Base-by-base conservation (phyloP, 164 flowering plant species). In the Malania oleifera region DNA sequence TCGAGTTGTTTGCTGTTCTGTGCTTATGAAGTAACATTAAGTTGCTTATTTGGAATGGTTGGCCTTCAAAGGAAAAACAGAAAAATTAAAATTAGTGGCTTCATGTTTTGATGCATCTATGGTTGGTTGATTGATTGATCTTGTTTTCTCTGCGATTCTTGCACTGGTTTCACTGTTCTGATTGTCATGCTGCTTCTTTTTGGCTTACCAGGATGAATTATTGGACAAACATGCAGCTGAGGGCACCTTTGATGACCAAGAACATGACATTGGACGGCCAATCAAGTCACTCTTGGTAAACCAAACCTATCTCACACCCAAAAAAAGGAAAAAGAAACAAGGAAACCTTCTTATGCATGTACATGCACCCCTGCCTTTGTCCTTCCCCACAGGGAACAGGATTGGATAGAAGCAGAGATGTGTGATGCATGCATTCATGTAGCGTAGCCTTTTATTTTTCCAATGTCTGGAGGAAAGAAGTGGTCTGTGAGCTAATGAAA, bases 161-260 rank as follows among this genome's bases (percentile, higher is more conserved):
- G 15, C 3, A 7, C 11, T 9, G 18, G 7, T 39, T 34, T 28
- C 22, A 13, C 38, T 26, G 26, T 52, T 50, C 28, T 64, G 63
- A 62, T 45, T 58, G 40, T 54, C 13, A 46, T 61, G 54, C 14
- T 59, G 19, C 34, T n/a, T 40, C 25, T 22, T 50, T 60, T n/a
- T 58, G 40, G 24, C 3, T n/a, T 28, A 9, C 15, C 50, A 80
- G 85, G 85, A 80, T 44, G 69, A 60, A 5, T 54, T 75, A 13
- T 55, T 80, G 60, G 85, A 80, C 59, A 78, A 76, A 40, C 78
- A 77, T 67, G 46, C 22, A 19, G 73, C 69, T 2, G 77, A 67
- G 19, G 79, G 72, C 67, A 78, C 71, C 13, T 78, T 80, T 47
- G 60, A 69, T 52, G 77, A 64, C 39, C 51, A 63, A 38, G 62